A percentile compares a stretch with the other conserved stretches of the same genome.
phyloP scores from a whole-genome alignment of 2,329 filamentous ascomycete species.

The Aspergillus sp. region DNA sequence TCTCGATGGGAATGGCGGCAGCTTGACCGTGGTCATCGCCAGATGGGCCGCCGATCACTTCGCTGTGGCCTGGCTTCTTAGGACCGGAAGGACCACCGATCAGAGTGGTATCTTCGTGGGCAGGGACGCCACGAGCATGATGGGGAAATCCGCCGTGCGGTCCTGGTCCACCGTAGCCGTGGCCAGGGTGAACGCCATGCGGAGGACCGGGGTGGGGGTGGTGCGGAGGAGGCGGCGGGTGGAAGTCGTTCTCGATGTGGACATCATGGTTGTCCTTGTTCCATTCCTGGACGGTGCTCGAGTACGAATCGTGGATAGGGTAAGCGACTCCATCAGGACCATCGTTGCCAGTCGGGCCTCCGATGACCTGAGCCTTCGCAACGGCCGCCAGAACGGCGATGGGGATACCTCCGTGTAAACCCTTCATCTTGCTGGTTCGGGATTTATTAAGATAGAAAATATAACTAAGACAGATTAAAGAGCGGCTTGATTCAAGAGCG shows the following conservation, averaged over 20 bases:
- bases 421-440: constrained; percentile 27
- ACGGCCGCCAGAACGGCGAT: constrained; percentile 30
- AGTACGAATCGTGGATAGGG: too few relatives aligned
- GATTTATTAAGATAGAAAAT: neutral
- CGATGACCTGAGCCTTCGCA: constrained; percentile 19
- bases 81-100: constrained; percentile 17
- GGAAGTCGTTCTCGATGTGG: neutral
- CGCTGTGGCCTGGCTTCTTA: neutral
- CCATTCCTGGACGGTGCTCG: neutral
- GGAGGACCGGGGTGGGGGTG: too few relatives aligned
- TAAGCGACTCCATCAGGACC: too few relatives aligned
- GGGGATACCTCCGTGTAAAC: constrained; percentile 29
- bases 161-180: neutral
- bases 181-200: neutral
- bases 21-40: too few relatives aligned
- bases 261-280: constrained; percentile 2
- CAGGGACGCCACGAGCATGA: constrained; percentile 5
- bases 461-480: too few relatives aligned
- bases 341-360: constrained; percentile 1
- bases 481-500: too few relatives aligned
- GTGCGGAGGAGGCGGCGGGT: too few relatives aligned
- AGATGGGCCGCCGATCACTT: too few relatives aligned
- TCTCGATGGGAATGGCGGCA: neutral
- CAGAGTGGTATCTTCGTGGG: constrained; percentile 9
- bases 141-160: neutral